Evolutionary conservation across 1,284 basidiomycete genomes (phyloP), one percentile per base, ranked within the genome.

Genomic region (Cutaneotrichosporon cyanovorans): DNA sequence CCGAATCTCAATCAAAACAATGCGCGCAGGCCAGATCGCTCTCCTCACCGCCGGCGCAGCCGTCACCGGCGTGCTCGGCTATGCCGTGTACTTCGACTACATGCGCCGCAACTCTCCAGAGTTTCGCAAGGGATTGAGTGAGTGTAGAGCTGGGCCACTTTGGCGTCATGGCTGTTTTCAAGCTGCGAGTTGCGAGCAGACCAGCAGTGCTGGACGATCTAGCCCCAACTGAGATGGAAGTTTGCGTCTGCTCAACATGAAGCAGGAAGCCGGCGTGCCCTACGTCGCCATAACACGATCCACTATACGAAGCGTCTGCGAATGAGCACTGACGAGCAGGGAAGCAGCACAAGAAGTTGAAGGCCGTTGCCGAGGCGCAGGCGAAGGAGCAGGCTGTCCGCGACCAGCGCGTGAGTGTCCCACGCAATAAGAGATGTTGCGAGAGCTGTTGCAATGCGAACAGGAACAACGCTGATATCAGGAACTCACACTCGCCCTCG

Each of bases 1-100:
- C 19, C 36, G n/a, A n/a, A n/a, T n/a, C 10, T 9, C 15, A 25
- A 45, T 19, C 20, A 19, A 12, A 37, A 36, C 35, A 37, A 71
- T 69, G 65, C 56, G 63, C 40, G 63, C 65, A 34, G 58, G 60
- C 35, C 58, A 76, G 68, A 79, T 85, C 53, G 76, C 84, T 63
- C 79, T 84, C 40, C 80, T 82, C 45, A 74, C 84, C 61, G 80
- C 68, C 37, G 69, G 66, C n/a, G 56, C 85, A 28, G 73, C 81
- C 38, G 63, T 76, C 31, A 76, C 80, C 21, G 80, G 81, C 41
- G 63, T 84, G 35, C 71, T 85, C 42, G 85, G 81, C 16, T 95
- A 93, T 69, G 86, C 84, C 31, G 76, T 81, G 48, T 97, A 92
- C 74, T 98, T 97, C 67, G 93, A 98, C 78, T 85, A 95, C 77